Conservation (phyloP, 1,284 basidiomycete species). For the Sutorius eximius region DNA sequence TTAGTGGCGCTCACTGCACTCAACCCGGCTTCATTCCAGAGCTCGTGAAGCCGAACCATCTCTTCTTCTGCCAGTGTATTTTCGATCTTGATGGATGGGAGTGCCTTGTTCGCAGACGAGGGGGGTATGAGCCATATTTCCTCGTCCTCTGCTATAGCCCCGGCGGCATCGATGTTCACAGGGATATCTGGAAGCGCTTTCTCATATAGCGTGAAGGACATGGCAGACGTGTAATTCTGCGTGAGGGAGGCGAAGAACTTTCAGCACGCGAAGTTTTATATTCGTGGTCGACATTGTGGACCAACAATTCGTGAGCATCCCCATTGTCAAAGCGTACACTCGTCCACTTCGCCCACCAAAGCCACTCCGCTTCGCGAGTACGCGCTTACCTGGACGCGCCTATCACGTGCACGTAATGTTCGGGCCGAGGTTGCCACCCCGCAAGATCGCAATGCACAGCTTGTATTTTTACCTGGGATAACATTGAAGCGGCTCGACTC, state of each 20-base stretch:
- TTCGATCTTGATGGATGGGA: slow-evolving; percentile 21
- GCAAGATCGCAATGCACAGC: neutral
- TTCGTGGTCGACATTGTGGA: slow-evolving; percentile 5
- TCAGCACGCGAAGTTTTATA: slow-evolving; percentile 1
- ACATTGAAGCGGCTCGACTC: neutral
- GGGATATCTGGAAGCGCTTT: slow-evolving; percentile 26
- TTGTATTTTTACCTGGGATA: neutral
- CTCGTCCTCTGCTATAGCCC: neutral
- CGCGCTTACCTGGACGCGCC: slow-evolving; percentile 7
- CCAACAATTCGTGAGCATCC: slow-evolving; percentile 4
- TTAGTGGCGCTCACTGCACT: slow-evolving; percentile 16
- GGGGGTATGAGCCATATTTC: neutral
- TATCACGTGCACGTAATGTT: slow-evolving; percentile 18
- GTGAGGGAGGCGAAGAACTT: neutral
- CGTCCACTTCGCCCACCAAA: neutral
- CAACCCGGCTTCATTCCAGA: slow-evolving; percentile 30
- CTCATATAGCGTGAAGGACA: slow-evolving; percentile 13
- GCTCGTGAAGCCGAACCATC: slow-evolving; percentile 17
- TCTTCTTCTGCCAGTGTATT: slow-evolving; percentile 21
- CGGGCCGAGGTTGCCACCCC: neutral
- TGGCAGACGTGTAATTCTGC: slow-evolving; percentile 1
- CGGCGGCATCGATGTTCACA: neutral
- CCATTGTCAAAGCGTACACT: slow-evolving; percentile 5
- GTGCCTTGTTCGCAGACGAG: slow-evolving; percentile 2
- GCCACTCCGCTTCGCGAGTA: neutral